phyloP scores from a whole-genome alignment of 2,329 filamentous ascomycete genomes.

The Rasamsonia emersonii region DNA sequence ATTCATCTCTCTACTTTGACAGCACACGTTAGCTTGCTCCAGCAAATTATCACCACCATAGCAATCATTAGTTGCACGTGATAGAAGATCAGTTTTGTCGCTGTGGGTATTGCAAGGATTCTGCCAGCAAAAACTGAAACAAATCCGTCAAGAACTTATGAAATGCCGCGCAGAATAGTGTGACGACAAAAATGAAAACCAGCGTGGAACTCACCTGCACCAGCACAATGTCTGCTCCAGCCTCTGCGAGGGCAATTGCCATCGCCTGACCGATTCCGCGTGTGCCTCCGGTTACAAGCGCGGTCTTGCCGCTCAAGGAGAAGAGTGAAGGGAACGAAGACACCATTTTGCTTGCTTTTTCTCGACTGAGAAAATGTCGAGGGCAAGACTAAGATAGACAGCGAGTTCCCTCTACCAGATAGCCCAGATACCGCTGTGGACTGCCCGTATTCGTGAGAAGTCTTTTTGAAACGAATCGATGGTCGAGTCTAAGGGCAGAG shows the following conservation, averaged over 20 bases:
- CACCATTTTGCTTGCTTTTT: no score
- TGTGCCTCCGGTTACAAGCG: constrained; percentile 40
- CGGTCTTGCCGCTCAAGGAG: constrained; percentile 34
- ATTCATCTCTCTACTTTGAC: constrained; percentile 51
- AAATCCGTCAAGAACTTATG: not conserved
- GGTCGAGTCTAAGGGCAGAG: no score
- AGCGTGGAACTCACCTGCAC: constrained; percentile 24
- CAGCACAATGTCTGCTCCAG: constrained; percentile 38
- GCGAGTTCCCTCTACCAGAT: no score
- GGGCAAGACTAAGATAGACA: no score
- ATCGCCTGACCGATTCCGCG: constrained; percentile 40
- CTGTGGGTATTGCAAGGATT: no score
- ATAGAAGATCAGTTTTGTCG: no score
- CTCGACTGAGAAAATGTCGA: no score
- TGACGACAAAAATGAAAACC: constrained; percentile 2
- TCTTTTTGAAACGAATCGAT: no score
- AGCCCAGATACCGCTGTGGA: no score
- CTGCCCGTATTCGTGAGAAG: no score
- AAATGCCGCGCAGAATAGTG: not conserved
- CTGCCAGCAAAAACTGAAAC: not conserved
- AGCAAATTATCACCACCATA: no score
- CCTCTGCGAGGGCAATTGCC: constrained; percentile 39
- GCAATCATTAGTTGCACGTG: not conserved
- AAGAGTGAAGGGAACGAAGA: constrained; percentile 25
- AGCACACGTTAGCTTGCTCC: no score